Conservation (phyloP, 2,329 filamentous ascomycete species). For the Exophiala viscosa region DNA sequence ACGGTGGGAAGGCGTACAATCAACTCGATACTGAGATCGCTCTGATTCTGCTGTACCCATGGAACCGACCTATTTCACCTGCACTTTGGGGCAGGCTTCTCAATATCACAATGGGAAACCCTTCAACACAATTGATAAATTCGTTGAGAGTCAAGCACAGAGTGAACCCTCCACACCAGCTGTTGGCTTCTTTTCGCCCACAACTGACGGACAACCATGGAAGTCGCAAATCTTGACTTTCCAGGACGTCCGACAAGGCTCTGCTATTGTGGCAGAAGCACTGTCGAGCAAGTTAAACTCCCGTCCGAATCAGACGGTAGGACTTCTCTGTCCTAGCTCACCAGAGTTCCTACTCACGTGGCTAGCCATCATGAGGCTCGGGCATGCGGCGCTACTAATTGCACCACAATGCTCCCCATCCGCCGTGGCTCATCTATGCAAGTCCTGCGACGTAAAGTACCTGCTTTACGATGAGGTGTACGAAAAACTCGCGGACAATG, state of each 20-base stretch:
- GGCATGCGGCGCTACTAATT: constrained; percentile 54
- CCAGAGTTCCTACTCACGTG: constrained; percentile 57
- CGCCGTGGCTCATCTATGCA: constrained; percentile 54
- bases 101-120: constrained; percentile 32
- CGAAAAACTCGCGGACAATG: constrained; percentile 13
- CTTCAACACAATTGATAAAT: constrained; percentile 45
- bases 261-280: constrained; percentile 15
- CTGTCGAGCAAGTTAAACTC: constrained; percentile 10
- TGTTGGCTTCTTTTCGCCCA: constrained; percentile 43
- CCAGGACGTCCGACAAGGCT: constrained; percentile 5
- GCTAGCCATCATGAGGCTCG: constrained; percentile 57
- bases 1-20: no score
- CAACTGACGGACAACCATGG: background rate
- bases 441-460: constrained; percentile 39
- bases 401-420: constrained; percentile 49
- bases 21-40: no score
- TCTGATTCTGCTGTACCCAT: background rate
- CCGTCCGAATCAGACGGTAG: constrained; percentile 39
- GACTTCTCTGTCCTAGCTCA: constrained; percentile 55
- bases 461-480: constrained; percentile 46
- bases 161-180: constrained; percentile 41
- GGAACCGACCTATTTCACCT: constrained; percentile 55
- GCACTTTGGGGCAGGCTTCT: constrained; percentile 57
- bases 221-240: constrained; percentile 15
- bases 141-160: constrained; percentile 50